Evolutionary conservation across 208 protist genomes (phyloP), one percentile per base, ranked within the genome.

Genomic region (Leishmania tropica): DNA sequence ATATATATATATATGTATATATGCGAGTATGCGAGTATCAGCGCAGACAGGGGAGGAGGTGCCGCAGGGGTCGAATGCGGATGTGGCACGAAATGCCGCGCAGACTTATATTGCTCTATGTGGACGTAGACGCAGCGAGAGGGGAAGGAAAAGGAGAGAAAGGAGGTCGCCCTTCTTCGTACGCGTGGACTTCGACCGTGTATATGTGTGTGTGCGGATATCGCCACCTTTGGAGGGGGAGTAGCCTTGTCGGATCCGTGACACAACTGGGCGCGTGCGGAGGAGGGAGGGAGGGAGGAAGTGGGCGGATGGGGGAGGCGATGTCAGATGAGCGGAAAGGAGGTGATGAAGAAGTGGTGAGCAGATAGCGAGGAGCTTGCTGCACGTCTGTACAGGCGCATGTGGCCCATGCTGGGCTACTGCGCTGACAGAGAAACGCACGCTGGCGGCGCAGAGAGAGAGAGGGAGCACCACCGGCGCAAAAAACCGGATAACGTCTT

Each of bases 181-280:
- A 13, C 37, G 17, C 56, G 40, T 19, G 28, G 56, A 45, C 53
- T 64, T 40, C 37, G 31, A 48, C 24, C 58, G 76, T 79, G 45
- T 80, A 47, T 35, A 24, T 79, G 76, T 56, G 47, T 80, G 76
- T 58, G 56, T 67, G 74, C 58, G 19, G 24, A 42, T 54, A 47
- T 77, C 40, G 8, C 21, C 28, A 19, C 10, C 64, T 11, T 17
- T 24, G 6, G 64, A 21, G 35, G 24, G 17, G 64, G 13, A 28
- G 64, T 17, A 40, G n/a, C 60, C n/a, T 37, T 65, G 24, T n/a
- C n/a, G 3, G 60, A 65, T 65, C n/a, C n/a, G 2, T 37, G 21
- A 37, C 60, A 35, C 60, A 35, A 40, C 56, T 62, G 56, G 6
- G 68, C 24, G 68, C 45, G 68, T 53, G 68, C 28, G 17, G 68